Evolutionary conservation across 345 rosid species (phyloP), one percentile per base, ranked within the genome.

Genomic region (Physaria fendleri): DNA sequence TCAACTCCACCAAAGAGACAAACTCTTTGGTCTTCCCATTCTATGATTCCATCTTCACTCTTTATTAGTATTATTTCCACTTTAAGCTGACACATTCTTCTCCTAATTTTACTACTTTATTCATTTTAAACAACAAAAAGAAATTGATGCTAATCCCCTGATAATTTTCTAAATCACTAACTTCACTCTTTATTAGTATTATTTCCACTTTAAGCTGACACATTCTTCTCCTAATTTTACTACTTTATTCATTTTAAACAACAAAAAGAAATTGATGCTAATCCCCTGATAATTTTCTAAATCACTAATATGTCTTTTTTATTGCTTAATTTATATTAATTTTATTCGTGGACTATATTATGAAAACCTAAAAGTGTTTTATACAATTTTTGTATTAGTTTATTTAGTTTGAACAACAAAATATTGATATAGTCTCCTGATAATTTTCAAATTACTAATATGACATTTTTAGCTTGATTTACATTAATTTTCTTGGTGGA

Each of bases 1-100:
- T 44, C 66, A 68, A 39, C 62, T 25, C 55, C 52, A 49, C 33
- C 32, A 59, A 50, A 49, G 65, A 67, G 60, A 59, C 54, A 58
- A 58, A 40, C 54, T 32, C 28, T 51, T 33, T 50, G 38, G 16
- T 3, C 59, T 50, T 30, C 11, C 9, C 59, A 51, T 43, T 25
- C 32, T 28, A n/a, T 29, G 52, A 51, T 43, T 25, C 32, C 21
- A n/a, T 29, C 28, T 38, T 47, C 56, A 66, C 35, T 55, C 24
- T 41, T 32, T 32, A 38, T 42, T n/a, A n/a, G n/a, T n/a, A n/a
- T n/a, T n/a, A n/a, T n/a, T 42, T 2, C 28, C 29, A 30, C 64
- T 56, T 62, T 56, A 39, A 39, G n/a, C 27, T 38, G 15, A 35
- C 5, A 40, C 16, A 32, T 5, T 30, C 6, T 49, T 68, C 41